phyloP scores from a whole-genome alignment of 2,329 filamentous ascomycete genomes.

The Aureobasidium subglaciale region DNA sequence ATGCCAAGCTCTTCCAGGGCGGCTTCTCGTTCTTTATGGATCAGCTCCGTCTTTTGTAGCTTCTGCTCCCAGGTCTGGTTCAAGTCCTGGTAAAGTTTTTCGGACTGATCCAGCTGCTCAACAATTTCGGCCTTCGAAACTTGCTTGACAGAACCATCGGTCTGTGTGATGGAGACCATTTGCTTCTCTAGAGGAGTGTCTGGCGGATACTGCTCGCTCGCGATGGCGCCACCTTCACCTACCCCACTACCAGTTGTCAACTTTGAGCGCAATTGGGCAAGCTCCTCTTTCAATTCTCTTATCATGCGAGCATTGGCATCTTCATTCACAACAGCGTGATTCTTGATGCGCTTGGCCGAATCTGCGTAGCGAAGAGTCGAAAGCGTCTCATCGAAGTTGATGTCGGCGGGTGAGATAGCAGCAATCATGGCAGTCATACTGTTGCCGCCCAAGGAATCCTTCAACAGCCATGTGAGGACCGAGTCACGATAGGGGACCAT shows the following conservation, averaged over 20 bases:
- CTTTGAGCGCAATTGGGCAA: conserved; percentile 79
- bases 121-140: conserved; percentile 98
- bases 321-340: conserved; percentile 97
- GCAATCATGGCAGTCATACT: conserved; percentile 99
- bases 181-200: conserved; percentile 92
- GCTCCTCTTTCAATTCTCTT: conserved; percentile 89
- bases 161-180: conserved; percentile 84
- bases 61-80: conserved; percentile 99
- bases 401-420: conserved; percentile 94
- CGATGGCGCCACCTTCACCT: conserved; percentile 42
- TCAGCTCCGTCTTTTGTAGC: conserved; percentile 86
- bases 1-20: conserved; percentile 95
- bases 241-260: conserved; percentile 47
- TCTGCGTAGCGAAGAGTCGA: conserved; percentile 95
- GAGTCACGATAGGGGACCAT: conserved; percentile 94
- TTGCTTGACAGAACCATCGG: conserved; percentile 83
- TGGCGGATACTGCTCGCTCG: conserved; percentile 81
- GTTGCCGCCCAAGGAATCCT: conserved; percentile 95
- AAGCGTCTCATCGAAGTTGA: conserved; percentile 97
- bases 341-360: conserved; percentile 98
- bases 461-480: conserved; percentile 90
- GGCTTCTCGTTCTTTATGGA: conserved; percentile 93
- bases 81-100: conserved; percentile 90
- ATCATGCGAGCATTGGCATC: conserved; percentile 99
- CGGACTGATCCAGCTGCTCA: conserved; percentile 90